Percentiles rank a stretch among this genome's conserved stretches.
These are phyloP conservation scores for Heliamphora pulchella DNA, from an alignment of 179 eudicot genomes.

Conservation along the genomic window DNA sequence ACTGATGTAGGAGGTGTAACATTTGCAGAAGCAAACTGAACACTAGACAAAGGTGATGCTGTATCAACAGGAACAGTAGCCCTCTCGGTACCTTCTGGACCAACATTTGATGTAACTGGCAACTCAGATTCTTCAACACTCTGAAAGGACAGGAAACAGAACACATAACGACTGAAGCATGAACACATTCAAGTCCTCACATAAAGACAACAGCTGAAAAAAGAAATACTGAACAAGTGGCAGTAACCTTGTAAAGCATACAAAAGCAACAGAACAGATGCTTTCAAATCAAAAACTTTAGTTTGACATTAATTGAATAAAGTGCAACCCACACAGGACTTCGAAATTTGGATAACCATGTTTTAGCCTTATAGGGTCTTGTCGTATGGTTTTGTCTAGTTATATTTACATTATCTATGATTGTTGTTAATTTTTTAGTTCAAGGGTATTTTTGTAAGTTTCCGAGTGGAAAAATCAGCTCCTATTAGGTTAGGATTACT, in stretches of 20 bases:
- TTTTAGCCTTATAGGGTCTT: background rate
- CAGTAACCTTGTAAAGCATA: conserved; percentile 1
- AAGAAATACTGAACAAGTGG: background rate
- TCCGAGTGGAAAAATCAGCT: background rate
- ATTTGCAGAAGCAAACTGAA: conserved; percentile 33
- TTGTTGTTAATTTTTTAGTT: background rate
- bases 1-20: conserved; percentile 39
- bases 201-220: background rate
- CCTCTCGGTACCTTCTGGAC: conserved; percentile 38
- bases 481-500: background rate
- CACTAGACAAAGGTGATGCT: conserved; percentile 45
- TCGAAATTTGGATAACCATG: background rate
- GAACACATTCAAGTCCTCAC: background rate
- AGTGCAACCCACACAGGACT: background rate
- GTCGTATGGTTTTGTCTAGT: background rate
- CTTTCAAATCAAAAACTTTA: background rate
- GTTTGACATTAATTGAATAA: background rate
- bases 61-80: conserved; percentile 34
- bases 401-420: background rate
- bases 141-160: conserved; percentile 30
- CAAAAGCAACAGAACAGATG: background rate
- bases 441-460: background rate
- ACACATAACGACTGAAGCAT: background rate
- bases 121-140: conserved; percentile 50
- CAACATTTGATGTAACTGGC: conserved; percentile 36